Percentiles rank a stretch among this genome's conserved stretches.
These are phyloP conservation scores for Cucurbita moschata DNA, from an alignment of 306 rosid species.

Conservation along the genomic window DNA sequence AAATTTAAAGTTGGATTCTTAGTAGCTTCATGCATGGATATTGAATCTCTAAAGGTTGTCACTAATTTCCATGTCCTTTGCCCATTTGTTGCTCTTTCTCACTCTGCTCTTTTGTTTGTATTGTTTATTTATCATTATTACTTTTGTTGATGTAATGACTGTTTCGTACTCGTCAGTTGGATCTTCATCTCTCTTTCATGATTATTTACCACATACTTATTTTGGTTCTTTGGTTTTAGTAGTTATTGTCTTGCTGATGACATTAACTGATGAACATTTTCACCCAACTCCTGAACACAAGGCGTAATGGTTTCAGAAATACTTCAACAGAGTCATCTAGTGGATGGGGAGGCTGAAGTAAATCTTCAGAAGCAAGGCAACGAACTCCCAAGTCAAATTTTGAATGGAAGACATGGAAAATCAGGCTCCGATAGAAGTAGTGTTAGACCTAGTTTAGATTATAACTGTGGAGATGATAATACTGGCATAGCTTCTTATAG, in stretches of 20 bases:
- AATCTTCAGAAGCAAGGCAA: slow-evolving; percentile 31
- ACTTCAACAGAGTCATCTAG: slow-evolving; percentile 21
- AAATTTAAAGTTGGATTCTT: background rate
- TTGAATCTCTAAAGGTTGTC: background rate
- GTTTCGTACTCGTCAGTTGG: background rate
- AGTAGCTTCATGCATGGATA: background rate
- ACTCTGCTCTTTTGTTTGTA: background rate
- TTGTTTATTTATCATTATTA: background rate
- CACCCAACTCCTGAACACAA: slow-evolving; percentile 10
- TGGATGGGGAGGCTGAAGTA: slow-evolving; percentile 36
- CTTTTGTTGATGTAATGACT: background rate
- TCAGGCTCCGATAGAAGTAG: slow-evolving; percentile 16
- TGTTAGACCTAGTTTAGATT: slow-evolving; percentile 14
- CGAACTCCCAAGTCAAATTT: slow-evolving; percentile 15
- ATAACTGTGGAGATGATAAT: slow-evolving; percentile 15
- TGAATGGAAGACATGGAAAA: slow-evolving; percentile 18
- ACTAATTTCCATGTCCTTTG: background rate
- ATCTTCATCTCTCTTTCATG: background rate
- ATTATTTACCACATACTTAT: background rate
- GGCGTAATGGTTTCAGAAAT: slow-evolving; percentile 24
- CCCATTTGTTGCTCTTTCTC: background rate
- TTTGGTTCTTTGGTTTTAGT: background rate
- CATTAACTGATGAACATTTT: slow-evolving; percentile 12
- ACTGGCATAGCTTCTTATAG: slow-evolving; percentile 4
- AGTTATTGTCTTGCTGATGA: background rate